Base-by-base conservation (phyloP, 257 asterid genomes). In the Avicennia marina region DNA sequence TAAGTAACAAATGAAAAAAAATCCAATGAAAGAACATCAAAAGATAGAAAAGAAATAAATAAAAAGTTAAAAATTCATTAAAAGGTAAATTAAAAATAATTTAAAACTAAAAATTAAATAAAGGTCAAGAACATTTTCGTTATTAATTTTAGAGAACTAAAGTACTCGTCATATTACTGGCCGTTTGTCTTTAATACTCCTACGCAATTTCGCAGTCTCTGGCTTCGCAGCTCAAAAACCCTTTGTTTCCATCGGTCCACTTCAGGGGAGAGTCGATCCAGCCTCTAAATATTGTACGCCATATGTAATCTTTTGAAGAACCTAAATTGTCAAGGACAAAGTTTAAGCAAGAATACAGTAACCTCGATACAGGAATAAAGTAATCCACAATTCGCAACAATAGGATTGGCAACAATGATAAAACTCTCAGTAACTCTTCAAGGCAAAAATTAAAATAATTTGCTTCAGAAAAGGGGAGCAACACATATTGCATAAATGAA, bases 211-310 rank as follows among this genome's bases (percentile, higher is more conserved):
- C 42, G 38, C 63, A 24, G 75, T 69, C 60, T 75, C 71, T 55
- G 79, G 67, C 40, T 69, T 45, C n/a, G 65, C 27, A 40, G 40
- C 33, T 4, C 40, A 86, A 75, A 67, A 93, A 93, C 67, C 89
- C 98, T 72, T 53, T 84, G 75, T 89, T 93, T 29, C 98, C 98
- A 11, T 89, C 96, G 11, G 89, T 97, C 7, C 98, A 97, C 78
- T 83, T 86, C 55, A 89, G 56, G 19, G 97, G 98, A 11, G 97
- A 93, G 25, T 89, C 96, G 3, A 93, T 81, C 97, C 97, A 89
- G 29, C 98, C 97, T 51, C 72, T 73, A 74, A 53, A 31, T 59
- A 76, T 77, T 86, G 84, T 18, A 93, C 94, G 11, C 98, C 95
- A 24, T 82, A 81, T 60, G 84, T 72, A 70, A 93, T 86, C 81